A percentile compares a stretch with the other conserved stretches of the same genome.
Conservation (phyloP, 148 eudicot genomes). For the Mesembryanthemum crystallinum region DNA sequence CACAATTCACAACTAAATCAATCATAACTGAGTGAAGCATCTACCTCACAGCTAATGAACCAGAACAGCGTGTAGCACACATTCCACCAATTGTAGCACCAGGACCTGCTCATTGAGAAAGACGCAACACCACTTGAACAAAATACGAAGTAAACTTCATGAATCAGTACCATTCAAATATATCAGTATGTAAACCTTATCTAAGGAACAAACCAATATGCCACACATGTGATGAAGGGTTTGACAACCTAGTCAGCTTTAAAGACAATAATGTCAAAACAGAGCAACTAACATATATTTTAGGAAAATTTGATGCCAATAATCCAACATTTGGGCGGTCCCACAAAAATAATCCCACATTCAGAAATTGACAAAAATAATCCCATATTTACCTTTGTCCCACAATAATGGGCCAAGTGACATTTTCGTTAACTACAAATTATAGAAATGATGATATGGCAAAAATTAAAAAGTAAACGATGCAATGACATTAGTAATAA, state of each 20-base stretch:
- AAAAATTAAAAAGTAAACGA: too few species aligned
- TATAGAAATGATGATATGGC: too few species aligned
- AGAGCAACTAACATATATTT: too few species aligned
- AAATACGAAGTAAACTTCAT: neutral
- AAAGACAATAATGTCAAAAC: neutral
- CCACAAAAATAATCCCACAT: too few species aligned
- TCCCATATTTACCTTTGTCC: too few species aligned
- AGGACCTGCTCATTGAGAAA: slow-evolving; percentile 59
- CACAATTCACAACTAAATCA: neutral
- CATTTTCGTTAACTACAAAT: too few species aligned
- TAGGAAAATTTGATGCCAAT: too few species aligned
- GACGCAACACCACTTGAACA: slow-evolving; percentile 7
- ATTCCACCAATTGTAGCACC: slow-evolving; percentile 99
- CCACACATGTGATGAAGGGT: neutral
- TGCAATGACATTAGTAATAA: too few species aligned
- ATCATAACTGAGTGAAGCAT: slow-evolving; percentile 4
- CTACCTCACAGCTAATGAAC: slow-evolving; percentile 97
- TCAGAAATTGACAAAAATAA: too few species aligned
- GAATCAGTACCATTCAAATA: neutral
- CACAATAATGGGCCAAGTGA: too few species aligned
- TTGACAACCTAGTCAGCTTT: neutral
- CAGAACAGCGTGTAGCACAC: slow-evolving; percentile 99
- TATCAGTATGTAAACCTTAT: neutral
- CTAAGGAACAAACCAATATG: slow-evolving; percentile 2
- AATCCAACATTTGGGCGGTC: too few species aligned